Conservation (phyloP, 305 asterid species). For the Euphrasia arctica region DNA sequence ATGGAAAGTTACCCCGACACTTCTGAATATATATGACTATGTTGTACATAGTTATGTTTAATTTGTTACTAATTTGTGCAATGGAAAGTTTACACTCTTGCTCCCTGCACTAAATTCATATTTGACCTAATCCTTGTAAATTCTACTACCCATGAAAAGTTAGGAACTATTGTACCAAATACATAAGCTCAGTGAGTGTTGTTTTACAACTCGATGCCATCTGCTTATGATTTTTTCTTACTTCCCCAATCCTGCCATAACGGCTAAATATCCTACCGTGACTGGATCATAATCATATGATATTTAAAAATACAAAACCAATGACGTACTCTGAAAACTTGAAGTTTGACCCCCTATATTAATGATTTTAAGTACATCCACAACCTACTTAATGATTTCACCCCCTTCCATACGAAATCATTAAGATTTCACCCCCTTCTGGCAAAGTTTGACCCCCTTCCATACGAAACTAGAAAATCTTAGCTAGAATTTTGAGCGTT, state of each 20-base stretch:
- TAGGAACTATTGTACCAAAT: not conserved
- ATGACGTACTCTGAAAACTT: not conserved
- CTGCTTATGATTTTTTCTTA: not conserved
- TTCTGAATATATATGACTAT: not conserved
- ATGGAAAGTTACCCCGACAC: not conserved
- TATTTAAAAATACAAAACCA: not conserved
- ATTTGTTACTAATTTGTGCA: not conserved
- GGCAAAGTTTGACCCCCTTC: too few relatives aligned
- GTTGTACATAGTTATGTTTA: not conserved
- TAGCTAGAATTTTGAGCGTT: too few relatives aligned
- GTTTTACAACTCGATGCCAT: not conserved
- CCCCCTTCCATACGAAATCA: too few relatives aligned
- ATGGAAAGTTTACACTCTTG: slow-evolving; percentile 7
- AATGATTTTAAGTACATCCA: too few relatives aligned
- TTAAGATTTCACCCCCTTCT: too few relatives aligned
- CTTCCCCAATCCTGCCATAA: not conserved
- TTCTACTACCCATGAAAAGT: not conserved
- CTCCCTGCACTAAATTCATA: not conserved
- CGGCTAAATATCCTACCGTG: slow-evolving; percentile 12
- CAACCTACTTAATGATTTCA: too few relatives aligned
- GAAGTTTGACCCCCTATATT: not conserved
- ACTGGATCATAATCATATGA: not conserved
- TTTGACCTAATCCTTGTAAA: not conserved
- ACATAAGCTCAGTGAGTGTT: not conserved
- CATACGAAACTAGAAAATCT: too few relatives aligned